Evolutionary conservation across 805 yeast genomes (phyloP), one percentile per base, ranked within the genome.

Genomic region (Starmerella floris): DNA sequence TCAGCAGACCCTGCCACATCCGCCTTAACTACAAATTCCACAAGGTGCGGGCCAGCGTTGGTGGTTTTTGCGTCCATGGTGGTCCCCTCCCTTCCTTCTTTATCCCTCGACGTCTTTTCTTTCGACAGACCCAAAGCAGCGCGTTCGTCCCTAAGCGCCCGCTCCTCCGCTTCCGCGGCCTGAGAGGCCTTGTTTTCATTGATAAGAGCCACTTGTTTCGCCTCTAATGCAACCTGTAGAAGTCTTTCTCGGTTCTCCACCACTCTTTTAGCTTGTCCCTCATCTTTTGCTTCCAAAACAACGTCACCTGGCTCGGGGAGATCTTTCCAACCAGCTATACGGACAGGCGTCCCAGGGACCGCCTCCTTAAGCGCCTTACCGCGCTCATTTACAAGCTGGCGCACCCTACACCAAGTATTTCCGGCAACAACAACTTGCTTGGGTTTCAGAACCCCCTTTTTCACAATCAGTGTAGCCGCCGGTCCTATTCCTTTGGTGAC

Each of bases 1-100:
- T 91, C 98, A 0, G 83, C 81, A 0, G 97, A 87, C 0, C 98
- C 98, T 51, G 79, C 77, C 1, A 88, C 96, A 62, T 91, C 98
- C 0, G 95, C 82, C 57, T 83, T 84, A 28, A 91, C 67, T 23
- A 91, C 77, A 50, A 78, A 84, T 25, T 75, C 74, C 4, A 74
- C 62, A 11, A 62, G 63, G 13, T 63, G 58, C 5, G 50, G 54
- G 5, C 58, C 59, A 8, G 49, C 53, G 5, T 53, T 51, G 21
- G 53, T 53, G 16, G 41, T 48, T 2, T 51, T 42, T 41, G 51
- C 63, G 42, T 59, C 66, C 26, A 57, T 61, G 43, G 69, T 13
- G 28, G 8, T 13, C 13, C n/a, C n/a, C 32, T n/a, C 13, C 15
- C 17, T 9, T 4, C 35, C 35, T 16, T 31, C 23, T 31, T 31